These are phyloP conservation scores for Kappamyces sp. DNA, from an alignment of 192 early-diverging fungal species.

Conservation along the genomic window DNA sequence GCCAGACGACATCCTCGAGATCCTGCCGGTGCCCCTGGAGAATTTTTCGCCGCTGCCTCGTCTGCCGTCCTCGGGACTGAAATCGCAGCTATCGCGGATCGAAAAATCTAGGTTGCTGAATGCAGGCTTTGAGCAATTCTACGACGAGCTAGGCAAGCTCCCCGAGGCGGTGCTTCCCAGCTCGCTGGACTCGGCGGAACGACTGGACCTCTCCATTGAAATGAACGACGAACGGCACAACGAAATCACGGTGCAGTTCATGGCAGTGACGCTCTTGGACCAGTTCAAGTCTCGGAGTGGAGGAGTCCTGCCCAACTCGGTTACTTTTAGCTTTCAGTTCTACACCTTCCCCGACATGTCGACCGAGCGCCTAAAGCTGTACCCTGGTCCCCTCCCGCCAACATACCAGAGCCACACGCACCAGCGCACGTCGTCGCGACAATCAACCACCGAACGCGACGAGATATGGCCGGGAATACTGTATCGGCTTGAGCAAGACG, in stretches of 20 bases:
- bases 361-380: conserved; percentile 28
- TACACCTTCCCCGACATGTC: conserved; percentile 35
- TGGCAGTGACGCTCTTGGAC: conserved; percentile 27
- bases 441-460: not conserved
- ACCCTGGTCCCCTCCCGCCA: conserved; percentile 31
- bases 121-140: conserved; percentile 30
- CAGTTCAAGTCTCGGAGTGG: conserved; percentile 12
- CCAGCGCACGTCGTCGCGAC: not conserved
- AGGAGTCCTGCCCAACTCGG: conserved; percentile 23
- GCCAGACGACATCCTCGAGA: conserved; percentile 2
- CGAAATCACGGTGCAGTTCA: conserved; percentile 26
- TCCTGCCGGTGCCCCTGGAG: not conserved
- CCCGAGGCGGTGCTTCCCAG: conserved; percentile 13
- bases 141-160: conserved; percentile 27
- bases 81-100: conserved; percentile 14
- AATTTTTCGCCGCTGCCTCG: not conserved
- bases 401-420: conserved; percentile 8
- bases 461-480: conserved; percentile 7
- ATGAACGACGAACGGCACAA: conserved; percentile 21
- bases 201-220: conserved; percentile 22
- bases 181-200: not conserved
- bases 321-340: conserved; percentile 43
- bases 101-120: conserved; percentile 30
- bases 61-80: conserved; percentile 4
- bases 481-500: conserved; percentile 6